Percentiles rank a stretch among this genome's conserved stretches.
Evolutionary conservation across 2,329 filamentous ascomycete species (phyloP).

Genomic region (Phoma sp.): DNA sequence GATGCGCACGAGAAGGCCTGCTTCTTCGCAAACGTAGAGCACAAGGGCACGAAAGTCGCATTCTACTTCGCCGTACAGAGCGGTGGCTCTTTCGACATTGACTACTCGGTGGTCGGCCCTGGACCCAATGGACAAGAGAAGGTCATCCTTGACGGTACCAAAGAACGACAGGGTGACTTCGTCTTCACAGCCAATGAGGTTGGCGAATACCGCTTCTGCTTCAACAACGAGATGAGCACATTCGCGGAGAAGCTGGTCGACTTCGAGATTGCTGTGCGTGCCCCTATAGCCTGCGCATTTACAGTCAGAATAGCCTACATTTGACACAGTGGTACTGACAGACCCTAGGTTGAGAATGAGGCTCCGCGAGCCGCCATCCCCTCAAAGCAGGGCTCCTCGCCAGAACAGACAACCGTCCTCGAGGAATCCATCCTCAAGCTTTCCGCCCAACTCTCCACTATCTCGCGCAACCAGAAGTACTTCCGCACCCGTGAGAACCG

Average conservation of each 20-base stretch:
- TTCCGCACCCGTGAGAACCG: conserved; percentile 98
- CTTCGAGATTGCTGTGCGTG: conserved; percentile 91
- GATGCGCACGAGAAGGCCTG: conserved; percentile 91
- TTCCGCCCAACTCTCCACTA: conserved; percentile 89
- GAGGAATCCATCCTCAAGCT: conserved; percentile 97
- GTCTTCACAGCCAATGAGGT: conserved; percentile 90
- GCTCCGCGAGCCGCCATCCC: conserved; percentile 75
- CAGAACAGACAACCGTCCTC: conserved; percentile 86
- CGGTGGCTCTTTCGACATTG: conserved; percentile 95
- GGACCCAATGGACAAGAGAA: conserved; percentile 61
- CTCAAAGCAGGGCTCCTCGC: conserved; percentile 84
- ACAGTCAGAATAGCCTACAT: background rate
- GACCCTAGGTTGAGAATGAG: conserved; percentile 92
- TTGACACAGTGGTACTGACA: background rate
- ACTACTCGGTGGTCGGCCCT: conserved; percentile 87
- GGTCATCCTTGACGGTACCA: conserved; percentile 82
- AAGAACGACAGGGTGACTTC: conserved; percentile 95
- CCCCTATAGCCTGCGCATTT: background rate
- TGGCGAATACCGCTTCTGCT: conserved; percentile 97
- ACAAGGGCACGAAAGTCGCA: conserved; percentile 85
- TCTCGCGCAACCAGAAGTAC: conserved; percentile 98
- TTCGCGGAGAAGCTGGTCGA: conserved; percentile 98
- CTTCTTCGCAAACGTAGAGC: conserved; percentile 84
- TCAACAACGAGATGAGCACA: conserved; percentile 97
- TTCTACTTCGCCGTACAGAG: conserved; percentile 99